Percentiles rank a stretch among this genome's conserved stretches.
These are phyloP conservation scores for Phytophthora pseudosyringae DNA, from an alignment of 352 stramenopile species.

Conservation along the genomic window DNA sequence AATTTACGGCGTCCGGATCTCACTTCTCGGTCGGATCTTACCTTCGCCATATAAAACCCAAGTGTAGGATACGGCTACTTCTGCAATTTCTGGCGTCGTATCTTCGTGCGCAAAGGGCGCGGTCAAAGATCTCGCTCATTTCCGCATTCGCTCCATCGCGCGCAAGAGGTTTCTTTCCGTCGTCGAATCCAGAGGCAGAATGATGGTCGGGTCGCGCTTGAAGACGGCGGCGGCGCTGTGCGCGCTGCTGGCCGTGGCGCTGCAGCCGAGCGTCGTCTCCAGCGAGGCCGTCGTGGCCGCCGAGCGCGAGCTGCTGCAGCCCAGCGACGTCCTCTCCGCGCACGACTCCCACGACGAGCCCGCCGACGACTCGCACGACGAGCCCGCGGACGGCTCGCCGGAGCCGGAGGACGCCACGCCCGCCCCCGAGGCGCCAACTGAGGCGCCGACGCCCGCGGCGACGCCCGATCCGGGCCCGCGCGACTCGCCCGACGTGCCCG, in stretches of 20 bases:
- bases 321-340: slow-evolving; percentile 8
- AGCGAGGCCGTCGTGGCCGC: not conserved
- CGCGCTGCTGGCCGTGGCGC: slow-evolving; percentile 27
- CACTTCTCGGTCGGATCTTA: not conserved
- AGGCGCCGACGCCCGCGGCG: slow-evolving; percentile 2
- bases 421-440: slow-evolving; percentile 8
- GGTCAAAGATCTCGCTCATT: slow-evolving; percentile 31
- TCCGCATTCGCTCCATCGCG: slow-evolving; percentile 22
- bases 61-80: slow-evolving; percentile 1
- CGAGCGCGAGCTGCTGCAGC: not conserved
- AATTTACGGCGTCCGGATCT: slow-evolving; percentile 20
- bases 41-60: not conserved
- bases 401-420: not conserved
- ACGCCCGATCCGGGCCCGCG: slow-evolving; percentile 20
- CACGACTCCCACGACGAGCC: slow-evolving; percentile 24
- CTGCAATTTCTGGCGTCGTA: slow-evolving; percentile 18
- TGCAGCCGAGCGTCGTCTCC: slow-evolving; percentile 18
- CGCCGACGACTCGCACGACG: slow-evolving; percentile 9
- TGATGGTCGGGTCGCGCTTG: slow-evolving; percentile 30
- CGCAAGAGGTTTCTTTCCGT: slow-evolving; percentile 12
- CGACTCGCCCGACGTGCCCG: slow-evolving; percentile 25
- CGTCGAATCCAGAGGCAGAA: slow-evolving; percentile 5
- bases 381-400: slow-evolving; percentile 13
- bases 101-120: slow-evolving; percentile 17
- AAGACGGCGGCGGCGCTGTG: slow-evolving; percentile 31